Conservation (phyloP, 495 filamentous ascomycete species). For the Trichodelitschia bisporula region DNA sequence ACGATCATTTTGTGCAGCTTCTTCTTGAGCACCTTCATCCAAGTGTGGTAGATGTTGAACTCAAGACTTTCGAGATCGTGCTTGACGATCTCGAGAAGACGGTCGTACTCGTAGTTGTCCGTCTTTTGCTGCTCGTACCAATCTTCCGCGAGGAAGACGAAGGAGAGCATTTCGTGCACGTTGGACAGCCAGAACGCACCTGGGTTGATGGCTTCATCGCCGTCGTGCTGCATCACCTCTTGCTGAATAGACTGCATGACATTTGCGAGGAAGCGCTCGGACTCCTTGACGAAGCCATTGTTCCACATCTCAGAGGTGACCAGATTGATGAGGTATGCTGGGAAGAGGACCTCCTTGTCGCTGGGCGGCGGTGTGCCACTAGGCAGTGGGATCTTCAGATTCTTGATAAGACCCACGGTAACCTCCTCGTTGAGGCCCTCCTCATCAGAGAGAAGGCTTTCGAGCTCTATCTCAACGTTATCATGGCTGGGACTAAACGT, state of each 20-base stretch:
- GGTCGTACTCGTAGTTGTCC: slow-evolving; percentile 97
- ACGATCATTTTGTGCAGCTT: slow-evolving; percentile 99
- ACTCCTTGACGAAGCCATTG: slow-evolving; percentile 98
- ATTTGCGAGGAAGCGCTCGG: slow-evolving; percentile 92
- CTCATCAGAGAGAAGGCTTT: slow-evolving; percentile 81
- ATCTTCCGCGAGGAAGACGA: slow-evolving; percentile 96
- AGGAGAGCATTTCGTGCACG: slow-evolving; percentile 98
- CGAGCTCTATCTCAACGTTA: slow-evolving; percentile 79
- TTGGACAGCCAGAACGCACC: slow-evolving; percentile 99
- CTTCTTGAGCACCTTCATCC: slow-evolving; percentile 99
- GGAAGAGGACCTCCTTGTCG: slow-evolving; percentile 97
- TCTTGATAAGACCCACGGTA: slow-evolving; percentile 80
- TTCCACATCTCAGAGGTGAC: slow-evolving; percentile 99
- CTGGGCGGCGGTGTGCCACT: slow-evolving; percentile 63
- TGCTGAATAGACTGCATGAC: slow-evolving; percentile 99
- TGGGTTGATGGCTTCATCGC: slow-evolving; percentile 89
- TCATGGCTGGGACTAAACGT: slow-evolving; percentile 58
- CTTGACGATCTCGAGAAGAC: slow-evolving; percentile 94
- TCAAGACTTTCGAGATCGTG: slow-evolving; percentile 94
- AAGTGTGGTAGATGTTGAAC: slow-evolving; percentile 99
- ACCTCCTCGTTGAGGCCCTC: slow-evolving; percentile 92
- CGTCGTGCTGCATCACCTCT: slow-evolving; percentile 96
- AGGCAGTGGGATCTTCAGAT: slow-evolving; percentile 81
- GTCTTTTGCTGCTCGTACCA: slow-evolving; percentile 99
- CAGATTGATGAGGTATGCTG: slow-evolving; percentile 94